Conservation (phyloP, 176 grass and related monocot genomes). For the Carex kokanica region DNA sequence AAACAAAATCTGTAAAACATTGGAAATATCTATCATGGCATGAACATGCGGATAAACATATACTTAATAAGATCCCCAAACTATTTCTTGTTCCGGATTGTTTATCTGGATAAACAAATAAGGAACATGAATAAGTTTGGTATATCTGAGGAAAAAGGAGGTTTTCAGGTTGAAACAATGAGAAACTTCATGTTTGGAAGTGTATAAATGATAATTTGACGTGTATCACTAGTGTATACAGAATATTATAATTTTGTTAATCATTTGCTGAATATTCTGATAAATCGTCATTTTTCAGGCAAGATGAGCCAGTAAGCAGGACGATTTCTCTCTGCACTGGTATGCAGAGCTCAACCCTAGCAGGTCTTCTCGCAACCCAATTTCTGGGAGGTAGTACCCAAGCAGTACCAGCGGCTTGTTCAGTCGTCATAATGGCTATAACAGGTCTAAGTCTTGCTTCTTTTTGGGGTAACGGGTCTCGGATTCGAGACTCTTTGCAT, state of each 20-base stretch:
- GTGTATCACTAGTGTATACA: not conserved
- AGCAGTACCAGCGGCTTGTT: slow-evolving; percentile 86
- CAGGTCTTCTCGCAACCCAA: slow-evolving; percentile 83
- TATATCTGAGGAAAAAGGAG: not conserved
- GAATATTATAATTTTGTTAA: not conserved
- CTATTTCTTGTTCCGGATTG: not conserved
- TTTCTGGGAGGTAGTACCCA: slow-evolving; percentile 77
- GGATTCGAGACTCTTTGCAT: slow-evolving; percentile 43
- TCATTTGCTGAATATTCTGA: not conserved
- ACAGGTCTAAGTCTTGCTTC: slow-evolving; percentile 81
- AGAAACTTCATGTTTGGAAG: no score
- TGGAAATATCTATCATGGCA: not conserved
- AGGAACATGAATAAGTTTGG: not conserved
- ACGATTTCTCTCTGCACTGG: slow-evolving; percentile 91
- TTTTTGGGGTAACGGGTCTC: slow-evolving; percentile 64
- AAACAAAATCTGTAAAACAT: not conserved
- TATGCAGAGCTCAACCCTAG: slow-evolving; percentile 96
- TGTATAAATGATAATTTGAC: not conserved
- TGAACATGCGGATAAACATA: not conserved
- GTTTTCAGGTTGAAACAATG: not conserved
- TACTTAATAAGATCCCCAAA: not conserved
- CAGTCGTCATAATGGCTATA: slow-evolving; percentile 88
- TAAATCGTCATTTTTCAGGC: slow-evolving; percentile 27
- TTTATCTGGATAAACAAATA: not conserved
- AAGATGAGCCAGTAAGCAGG: slow-evolving; percentile 63